A percentile compares a stretch with the other conserved stretches of the same genome.
phyloP scores from a whole-genome alignment of 2,329 filamentous ascomycete species.

The Colletotrichum destructivum region DNA sequence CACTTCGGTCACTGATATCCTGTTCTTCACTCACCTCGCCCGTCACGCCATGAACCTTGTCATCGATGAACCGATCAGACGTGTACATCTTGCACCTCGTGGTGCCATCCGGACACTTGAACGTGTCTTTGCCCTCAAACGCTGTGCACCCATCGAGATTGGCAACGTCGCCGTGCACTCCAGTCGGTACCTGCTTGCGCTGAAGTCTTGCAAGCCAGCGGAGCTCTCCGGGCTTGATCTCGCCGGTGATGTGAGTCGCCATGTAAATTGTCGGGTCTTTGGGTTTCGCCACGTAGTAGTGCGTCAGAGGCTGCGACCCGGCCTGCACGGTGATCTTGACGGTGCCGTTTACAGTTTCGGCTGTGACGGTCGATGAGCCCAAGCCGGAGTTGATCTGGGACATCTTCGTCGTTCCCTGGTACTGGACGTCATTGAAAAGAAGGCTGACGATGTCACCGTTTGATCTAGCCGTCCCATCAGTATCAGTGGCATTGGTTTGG shows the following conservation, averaged over 20 bases:
- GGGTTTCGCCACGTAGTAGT: constrained; percentile 45
- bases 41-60: constrained; percentile 65
- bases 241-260: constrained; percentile 47
- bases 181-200: constrained; percentile 43
- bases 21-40: constrained; percentile 45
- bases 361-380: constrained; percentile 44
- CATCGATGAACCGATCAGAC: constrained; percentile 73
- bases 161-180: constrained; percentile 45
- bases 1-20: constrained; percentile 22
- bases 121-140: constrained; percentile 41
- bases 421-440: constrained; percentile 63
- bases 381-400: constrained; percentile 68
- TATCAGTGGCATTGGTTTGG: not conserved
- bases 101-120: constrained; percentile 43
- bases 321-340: constrained; percentile 46
- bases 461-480: constrained; percentile 57
- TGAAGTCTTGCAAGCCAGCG: constrained; percentile 45
- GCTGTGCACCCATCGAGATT: constrained; percentile 45
- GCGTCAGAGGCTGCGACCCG: constrained; percentile 44
- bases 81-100: constrained; percentile 58
- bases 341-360: constrained; percentile 42
- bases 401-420: constrained; percentile 60
- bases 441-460: constrained; percentile 77
- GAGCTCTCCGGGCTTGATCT: constrained; percentile 45
- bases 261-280: constrained; percentile 46